phyloP scores from a whole-genome alignment of 192 early-diverging fungal genomes.

The Funneliformis geosporum region DNA sequence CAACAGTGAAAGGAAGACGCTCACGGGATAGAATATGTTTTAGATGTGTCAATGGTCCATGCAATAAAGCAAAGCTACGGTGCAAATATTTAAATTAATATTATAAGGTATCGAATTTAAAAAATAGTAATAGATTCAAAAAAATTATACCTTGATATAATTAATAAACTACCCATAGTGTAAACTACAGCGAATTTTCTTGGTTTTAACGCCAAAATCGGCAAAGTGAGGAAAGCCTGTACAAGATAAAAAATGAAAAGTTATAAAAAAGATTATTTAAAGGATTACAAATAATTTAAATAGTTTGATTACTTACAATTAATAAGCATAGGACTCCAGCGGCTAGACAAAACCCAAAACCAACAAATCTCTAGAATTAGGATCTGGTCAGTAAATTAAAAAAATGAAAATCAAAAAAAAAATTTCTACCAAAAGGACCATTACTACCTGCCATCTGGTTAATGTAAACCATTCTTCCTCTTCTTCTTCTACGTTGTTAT shows the following conservation, averaged over 20 bases:
- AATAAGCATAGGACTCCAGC: slow-evolving; percentile 55
- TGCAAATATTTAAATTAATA: slow-evolving; percentile 30
- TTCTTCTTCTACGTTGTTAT: slow-evolving; percentile 38
- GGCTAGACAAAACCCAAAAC: slow-evolving; percentile 53
- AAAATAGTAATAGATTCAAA: neutral
- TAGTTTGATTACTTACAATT: slow-evolving; percentile 35
- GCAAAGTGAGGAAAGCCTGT: slow-evolving; percentile 58
- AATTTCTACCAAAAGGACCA: neutral
- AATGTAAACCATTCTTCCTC: slow-evolving; percentile 45
- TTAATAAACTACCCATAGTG: slow-evolving; percentile 63
- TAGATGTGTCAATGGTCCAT: slow-evolving; percentile 79
- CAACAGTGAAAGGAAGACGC: slow-evolving; percentile 76
- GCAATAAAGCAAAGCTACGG: slow-evolving; percentile 72
- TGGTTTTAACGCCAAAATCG: slow-evolving; percentile 62
- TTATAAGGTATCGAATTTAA: neutral
- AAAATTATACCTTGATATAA: slow-evolving; percentile 41
- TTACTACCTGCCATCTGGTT: slow-evolving; percentile 42
- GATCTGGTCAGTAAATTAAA: slow-evolving; percentile 11
- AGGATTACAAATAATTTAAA: neutral
- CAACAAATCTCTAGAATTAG: slow-evolving; percentile 46
- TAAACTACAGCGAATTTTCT: slow-evolving; percentile 81
- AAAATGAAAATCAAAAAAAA: neutral
- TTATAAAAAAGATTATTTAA: slow-evolving; percentile 25
- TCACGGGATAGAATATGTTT: slow-evolving; percentile 77
- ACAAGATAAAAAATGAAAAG: neutral